Evolutionary conservation across 441 rosid genomes (phyloP), one percentile per base, ranked within the genome.

Genomic region (Flueggea neowawraea): DNA sequence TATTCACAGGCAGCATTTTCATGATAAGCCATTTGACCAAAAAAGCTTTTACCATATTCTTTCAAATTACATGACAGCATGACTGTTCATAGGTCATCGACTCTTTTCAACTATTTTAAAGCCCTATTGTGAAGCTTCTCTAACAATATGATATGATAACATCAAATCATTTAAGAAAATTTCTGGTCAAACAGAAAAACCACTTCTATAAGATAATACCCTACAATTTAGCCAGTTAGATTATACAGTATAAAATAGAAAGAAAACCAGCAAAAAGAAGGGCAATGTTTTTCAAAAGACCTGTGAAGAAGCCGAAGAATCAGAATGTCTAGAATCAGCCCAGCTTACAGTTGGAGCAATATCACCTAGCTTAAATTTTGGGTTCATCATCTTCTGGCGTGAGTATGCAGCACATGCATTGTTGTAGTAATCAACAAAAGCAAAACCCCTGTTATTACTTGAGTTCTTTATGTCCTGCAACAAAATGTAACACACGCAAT

Each of bases 371-470:
- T 84, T 85, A 70, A 90, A 90, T 58, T 74, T 74, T 16, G 91
- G 84, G 68, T 73, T 58, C 60, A 75, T 72, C 96, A 90, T 90
- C 75, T 87, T 82, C 69, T 78, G 85, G 74, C 89, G 85, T 7
- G 95, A 84, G 72, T 84, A 84, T 63, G 87, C 92, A 12, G 96
- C 95, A 71, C 96, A 90, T 43, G 84, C 84, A 77, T 84, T 81
- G 78, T 90, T 90, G 68, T 85, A 71, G 65, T 90, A 90, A 73
- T 90, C 94, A 7, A 90, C 69, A 72, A 90, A 89, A 57, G 85
- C 83, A 81, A 76, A 90, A 32, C 96, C 96, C 58, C 92, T 87
- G 70, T 93, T 93, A 59, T 81, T 75, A 73, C 72, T 65, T n/a
- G 77, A 57, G 69, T 82, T 86, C 77, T 82, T 80, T 65, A 80